Evolutionary conservation across 2,329 filamentous ascomycete species (phyloP), one percentile per base, ranked within the genome.

Genomic region (Geoglossum cookeanum): DNA sequence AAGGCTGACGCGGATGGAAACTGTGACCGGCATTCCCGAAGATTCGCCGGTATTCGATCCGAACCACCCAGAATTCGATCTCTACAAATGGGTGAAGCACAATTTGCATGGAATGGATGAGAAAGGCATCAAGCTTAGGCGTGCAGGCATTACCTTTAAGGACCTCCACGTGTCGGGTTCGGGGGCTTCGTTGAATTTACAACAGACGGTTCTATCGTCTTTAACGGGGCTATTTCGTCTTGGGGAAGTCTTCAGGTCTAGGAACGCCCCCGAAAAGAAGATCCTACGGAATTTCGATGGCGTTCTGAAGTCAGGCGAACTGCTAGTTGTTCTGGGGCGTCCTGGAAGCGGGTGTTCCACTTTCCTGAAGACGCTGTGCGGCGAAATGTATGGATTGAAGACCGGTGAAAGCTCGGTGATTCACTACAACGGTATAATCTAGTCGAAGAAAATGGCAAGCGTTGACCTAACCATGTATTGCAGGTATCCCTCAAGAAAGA

Each of bases 361-460:
- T 1, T 83, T 94, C 61, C 74, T 94, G 58, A 94, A 94, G 73
- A 86, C 87, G 0, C 79, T 94, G 62, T 80, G 87, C 3, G 87
- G 88, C 59, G 87, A 94, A 69, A 87, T 84, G 27, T 84, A 89
- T 62, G 88, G 88, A 55, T 82, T 94, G 63, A 80, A 78, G 62
- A 74, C 92, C 13, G 84, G 87, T 53, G 71, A 83, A 2, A 71
- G 74, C 9, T 83, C 85, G 0, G 80, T 86, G 60, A 80, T 94
- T 66, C 91, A 94, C 70, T 94, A 94, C 65, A 84, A 92, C 68
- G 84, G 81, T 75, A 68, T 45, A 17, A 45, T 22, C 42, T 9
- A 22, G 1, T 45, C 6, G n/a, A 4, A 56, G 64, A 58, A 49
- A 13, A 35, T 47, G 17, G 37, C 29, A 13, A 42, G 17, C 32